These are phyloP conservation scores for Hemerocallis citrina DNA, from an alignment of 106 monocot genomes.

Conservation along the genomic window DNA sequence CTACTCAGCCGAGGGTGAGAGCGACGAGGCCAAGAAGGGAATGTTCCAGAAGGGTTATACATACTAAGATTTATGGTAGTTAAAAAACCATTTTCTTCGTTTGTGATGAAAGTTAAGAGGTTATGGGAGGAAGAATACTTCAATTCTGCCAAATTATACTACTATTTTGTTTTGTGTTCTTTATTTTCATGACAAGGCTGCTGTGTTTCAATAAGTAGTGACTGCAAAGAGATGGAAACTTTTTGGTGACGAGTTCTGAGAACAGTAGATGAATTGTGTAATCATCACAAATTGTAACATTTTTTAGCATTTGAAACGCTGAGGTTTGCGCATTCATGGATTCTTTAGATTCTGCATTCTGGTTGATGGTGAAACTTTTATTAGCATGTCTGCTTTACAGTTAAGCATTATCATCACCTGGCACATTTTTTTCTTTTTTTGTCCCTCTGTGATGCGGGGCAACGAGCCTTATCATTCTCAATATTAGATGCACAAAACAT, in stretches of 20 bases:
- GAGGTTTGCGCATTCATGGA: too few species aligned
- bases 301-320: too few species aligned
- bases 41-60: slow-evolving; percentile 96
- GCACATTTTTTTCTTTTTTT: too few species aligned
- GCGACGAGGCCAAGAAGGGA: slow-evolving; percentile 66
- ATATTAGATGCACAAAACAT: too few species aligned
- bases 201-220: slow-evolving; percentile 1
- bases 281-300: background rate
- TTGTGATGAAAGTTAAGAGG: too few species aligned
- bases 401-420: too few species aligned
- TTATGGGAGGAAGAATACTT: too few species aligned
- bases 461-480: too few species aligned
- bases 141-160: background rate
- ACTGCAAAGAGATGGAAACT: background rate
- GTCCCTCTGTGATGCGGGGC: too few species aligned
- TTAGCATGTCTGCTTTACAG: too few species aligned
- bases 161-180: background rate
- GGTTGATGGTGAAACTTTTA: too few species aligned
- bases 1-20: slow-evolving; percentile 66
- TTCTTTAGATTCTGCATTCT: too few species aligned
- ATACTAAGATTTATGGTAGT: slow-evolving; percentile 21
- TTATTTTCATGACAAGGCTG: background rate
- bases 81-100: background rate
- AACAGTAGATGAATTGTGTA: background rate
- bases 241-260: background rate